Base-by-base conservation (phyloP, 139 green algal genomes). In the Mesotaenium endlicherianum region DNA sequence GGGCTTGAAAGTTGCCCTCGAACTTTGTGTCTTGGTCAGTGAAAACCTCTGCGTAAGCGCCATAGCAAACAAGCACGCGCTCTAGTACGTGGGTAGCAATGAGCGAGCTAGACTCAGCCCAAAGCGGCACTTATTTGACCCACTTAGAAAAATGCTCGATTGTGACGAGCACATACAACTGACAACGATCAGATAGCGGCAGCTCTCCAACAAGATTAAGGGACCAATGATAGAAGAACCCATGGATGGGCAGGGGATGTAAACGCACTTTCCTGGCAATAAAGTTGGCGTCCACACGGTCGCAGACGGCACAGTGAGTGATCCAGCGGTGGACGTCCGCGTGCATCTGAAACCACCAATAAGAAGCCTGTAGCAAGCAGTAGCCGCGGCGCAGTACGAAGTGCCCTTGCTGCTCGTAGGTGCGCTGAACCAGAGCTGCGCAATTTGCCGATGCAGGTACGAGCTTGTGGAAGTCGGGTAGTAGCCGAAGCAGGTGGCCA, bases 111-210 rank as follows among this genome's bases (percentile, higher is more conserved):
- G 17, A 30, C 82, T 90, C 86, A 49, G 75, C 36, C 1, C n/a
- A 42, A 2, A 88, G 38, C 0, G 82, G 45, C 16, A 60, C 34
- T 16, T 83, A n/a, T 43, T 84, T 75, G 0, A 90, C 47, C 17
- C 57, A 55, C 44, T 90, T 89, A 26, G 6, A 70, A 38, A 88
- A 80, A 40, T 86, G 53, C 43, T 91, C 82, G 3, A 90, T 80
- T 0, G 42, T 44, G n/a, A n/a, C n/a, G n/a, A n/a, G n/a, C n/a
- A n/a, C n/a, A n/a, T n/a, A n/a, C n/a, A n/a, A n/a, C n/a, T n/a
- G 1, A 91, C 67, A 70, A 89, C 77, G 3, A 85, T 68, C 31
- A 2, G 68, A 75, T 16, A 36, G 17, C 0, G 47, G 6, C 0
- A 91, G 71, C 34, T 59, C 64, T 0, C 78, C 82, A 8, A 36